A percentile compares a stretch with the other conserved stretches of the same genome.
Evolutionary conservation across 2,329 filamentous ascomycete genomes (phyloP).

Genomic region (Fusarium nygamai): DNA sequence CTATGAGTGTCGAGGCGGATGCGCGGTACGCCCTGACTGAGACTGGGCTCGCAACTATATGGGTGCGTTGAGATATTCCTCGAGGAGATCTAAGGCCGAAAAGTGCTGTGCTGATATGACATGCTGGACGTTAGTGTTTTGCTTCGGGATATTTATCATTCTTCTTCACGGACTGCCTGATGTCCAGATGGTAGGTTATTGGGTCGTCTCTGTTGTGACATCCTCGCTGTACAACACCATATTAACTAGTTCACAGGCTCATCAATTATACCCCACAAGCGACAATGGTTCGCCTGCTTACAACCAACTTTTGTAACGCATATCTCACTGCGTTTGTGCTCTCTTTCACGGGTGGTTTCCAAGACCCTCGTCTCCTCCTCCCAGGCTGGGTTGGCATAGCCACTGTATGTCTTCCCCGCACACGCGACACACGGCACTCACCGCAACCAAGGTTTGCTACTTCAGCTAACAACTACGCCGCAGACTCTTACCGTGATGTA

Average conservation of each 20-base stretch:
- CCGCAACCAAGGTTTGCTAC: neutral
- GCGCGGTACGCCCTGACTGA: constrained; percentile 65
- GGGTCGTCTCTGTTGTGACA: neutral
- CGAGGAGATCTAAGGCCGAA: neutral
- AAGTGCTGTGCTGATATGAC: constrained; percentile 17
- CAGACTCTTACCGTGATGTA: constrained; percentile 79
- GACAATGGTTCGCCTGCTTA: constrained; percentile 81
- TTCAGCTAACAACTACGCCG: constrained; percentile 3
- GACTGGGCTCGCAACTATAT: constrained; percentile 76
- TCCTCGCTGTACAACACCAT: constrained; percentile 1
- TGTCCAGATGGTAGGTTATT: constrained; percentile 76
- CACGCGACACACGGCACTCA: constrained; percentile 8
- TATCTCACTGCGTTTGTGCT: constrained; percentile 79
- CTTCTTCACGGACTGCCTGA: constrained; percentile 85
- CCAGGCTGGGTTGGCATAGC: constrained; percentile 83
- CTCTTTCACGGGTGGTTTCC: constrained; percentile 74
- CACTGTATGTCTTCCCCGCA: constrained; percentile 61
- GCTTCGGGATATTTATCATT: constrained; percentile 82
- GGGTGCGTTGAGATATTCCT: constrained; percentile 62
- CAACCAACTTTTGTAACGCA: constrained; percentile 77
- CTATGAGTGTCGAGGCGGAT: constrained; percentile 35
- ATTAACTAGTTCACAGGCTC: constrained; percentile 63
- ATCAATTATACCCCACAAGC: constrained; percentile 85
- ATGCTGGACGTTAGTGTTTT: constrained; percentile 65
- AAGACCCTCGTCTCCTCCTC: constrained; percentile 75